A percentile compares a stretch with the other conserved stretches of the same genome.
Evolutionary conservation across 495 filamentous ascomycete species (phyloP).

Genomic region (Penicillium ucsense): DNA sequence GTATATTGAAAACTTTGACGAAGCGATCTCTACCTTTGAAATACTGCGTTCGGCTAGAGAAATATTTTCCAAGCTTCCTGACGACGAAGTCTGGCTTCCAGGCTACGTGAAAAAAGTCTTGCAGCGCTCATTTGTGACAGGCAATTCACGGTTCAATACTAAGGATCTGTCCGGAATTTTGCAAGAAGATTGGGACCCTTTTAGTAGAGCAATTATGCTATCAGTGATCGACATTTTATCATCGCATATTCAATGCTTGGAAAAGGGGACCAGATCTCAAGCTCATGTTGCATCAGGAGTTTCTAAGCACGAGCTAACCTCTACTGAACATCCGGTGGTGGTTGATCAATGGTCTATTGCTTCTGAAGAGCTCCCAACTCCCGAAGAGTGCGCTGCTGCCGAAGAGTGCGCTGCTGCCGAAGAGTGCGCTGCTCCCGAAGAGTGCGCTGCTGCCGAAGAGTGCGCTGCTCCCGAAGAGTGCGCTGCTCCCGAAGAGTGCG

Average conservation of each 20-base stretch:
- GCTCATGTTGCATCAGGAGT: not conserved
- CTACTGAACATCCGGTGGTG: not conserved
- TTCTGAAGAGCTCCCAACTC: too few species aligned
- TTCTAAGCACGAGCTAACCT: not conserved
- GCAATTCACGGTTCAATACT: not conserved
- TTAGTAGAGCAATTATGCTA: not conserved
- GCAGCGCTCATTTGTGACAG: not conserved
- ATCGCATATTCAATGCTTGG: not conserved
- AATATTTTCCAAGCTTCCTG: not conserved
- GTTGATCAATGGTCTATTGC: too few species aligned
- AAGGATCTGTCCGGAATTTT: not conserved
- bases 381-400: too few species aligned
- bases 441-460: too few species aligned
- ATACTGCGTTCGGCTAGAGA: not conserved
- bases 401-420: too few species aligned
- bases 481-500: too few species aligned
- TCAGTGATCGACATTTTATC: not conserved
- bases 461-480: too few species aligned
- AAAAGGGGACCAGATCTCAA: not conserved
- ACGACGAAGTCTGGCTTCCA: not conserved
- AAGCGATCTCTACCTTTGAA: not conserved
- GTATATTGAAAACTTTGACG: not conserved
- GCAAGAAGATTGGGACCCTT: not conserved
- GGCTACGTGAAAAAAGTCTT: not conserved
- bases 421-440: too few species aligned